Evolutionary conservation across 2,329 filamentous ascomycete genomes (phyloP).

Genomic region (Nigrospora sphaerica): DNA sequence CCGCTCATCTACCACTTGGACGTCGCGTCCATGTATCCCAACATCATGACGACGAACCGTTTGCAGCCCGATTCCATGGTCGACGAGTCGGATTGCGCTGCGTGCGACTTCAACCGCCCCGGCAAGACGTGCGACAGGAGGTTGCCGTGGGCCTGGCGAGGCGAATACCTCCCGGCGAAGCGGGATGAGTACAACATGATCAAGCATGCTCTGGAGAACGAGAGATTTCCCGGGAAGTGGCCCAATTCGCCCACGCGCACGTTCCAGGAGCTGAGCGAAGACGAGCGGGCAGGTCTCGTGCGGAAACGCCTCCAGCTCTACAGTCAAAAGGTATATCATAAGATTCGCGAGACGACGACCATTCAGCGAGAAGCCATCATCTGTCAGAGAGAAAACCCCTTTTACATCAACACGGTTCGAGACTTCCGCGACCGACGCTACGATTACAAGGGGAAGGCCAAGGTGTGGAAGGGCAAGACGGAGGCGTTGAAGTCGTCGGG

Average conservation of each 20-base stretch:
- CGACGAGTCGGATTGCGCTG: slow-evolving; percentile 87
- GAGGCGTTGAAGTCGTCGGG: slow-evolving; percentile 78
- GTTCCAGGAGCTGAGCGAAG: slow-evolving; percentile 73
- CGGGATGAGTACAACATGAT: slow-evolving; percentile 99
- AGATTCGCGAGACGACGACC: slow-evolving; percentile 91
- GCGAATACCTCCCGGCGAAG: slow-evolving; percentile 92
- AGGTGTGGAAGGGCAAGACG: slow-evolving; percentile 97
- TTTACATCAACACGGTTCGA: slow-evolving; percentile 94
- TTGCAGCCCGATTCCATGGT: slow-evolving; percentile 99
- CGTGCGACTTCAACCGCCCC: slow-evolving; percentile 95
- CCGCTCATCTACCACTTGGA: slow-evolving; percentile 97
- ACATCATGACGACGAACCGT: slow-evolving; percentile 99
- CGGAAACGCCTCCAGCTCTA: slow-evolving; percentile 87
- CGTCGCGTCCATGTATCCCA: slow-evolving; percentile 98
- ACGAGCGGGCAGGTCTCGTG: slow-evolving; percentile 75
- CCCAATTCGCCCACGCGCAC: slow-evolving; percentile 63
- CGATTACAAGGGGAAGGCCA: slow-evolving; percentile 97
- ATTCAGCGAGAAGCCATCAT: slow-evolving; percentile 95
- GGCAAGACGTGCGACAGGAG: slow-evolving; percentile 95
- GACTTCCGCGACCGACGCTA: slow-evolving; percentile 96
- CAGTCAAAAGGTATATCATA: slow-evolving; percentile 99
- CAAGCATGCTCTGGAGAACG: slow-evolving; percentile 80
- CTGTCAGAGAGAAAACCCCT: slow-evolving; percentile 95
- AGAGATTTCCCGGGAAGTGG: slow-evolving; percentile 76
- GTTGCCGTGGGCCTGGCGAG: slow-evolving; percentile 96